Conservation (phyloP, 345 rosid species). For the Combretum micranthum region DNA sequence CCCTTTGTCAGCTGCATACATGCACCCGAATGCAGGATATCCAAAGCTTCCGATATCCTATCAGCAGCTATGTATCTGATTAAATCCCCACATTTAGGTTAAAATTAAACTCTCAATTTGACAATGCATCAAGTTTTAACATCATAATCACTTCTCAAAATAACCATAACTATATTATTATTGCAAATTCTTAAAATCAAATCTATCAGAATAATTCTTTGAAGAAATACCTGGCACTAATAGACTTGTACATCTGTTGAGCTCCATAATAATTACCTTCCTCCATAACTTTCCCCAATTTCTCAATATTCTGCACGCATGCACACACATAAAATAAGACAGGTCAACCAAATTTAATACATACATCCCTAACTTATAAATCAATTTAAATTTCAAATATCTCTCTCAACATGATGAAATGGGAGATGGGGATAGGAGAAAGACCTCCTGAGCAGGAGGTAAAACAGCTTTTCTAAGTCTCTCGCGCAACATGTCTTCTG, state of each 20-base stretch:
- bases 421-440: not conserved
- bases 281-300: conserved; percentile 59
- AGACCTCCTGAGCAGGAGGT: conserved; percentile 85
- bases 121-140: not conserved
- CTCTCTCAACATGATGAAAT: not conserved
- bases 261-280: conserved; percentile 93
- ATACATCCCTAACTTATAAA: not conserved
- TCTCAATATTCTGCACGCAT: conserved; percentile 61
- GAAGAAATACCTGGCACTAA: conserved; percentile 62
- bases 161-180: not conserved
- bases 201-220: not conserved
- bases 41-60: conserved; percentile 76
- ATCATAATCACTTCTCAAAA: not conserved
- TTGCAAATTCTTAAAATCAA: not conserved
- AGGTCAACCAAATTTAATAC: not conserved
- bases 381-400: not conserved
- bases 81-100: too few species aligned
- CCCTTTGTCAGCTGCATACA: conserved; percentile 63
- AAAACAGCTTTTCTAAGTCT: conserved; percentile 38
- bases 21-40: conserved; percentile 77
- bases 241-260: conserved; percentile 93
- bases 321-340: not conserved
- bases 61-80: conserved; percentile 65
- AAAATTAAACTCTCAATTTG: conserved; percentile 6
- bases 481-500: conserved; percentile 36